A percentile compares a stretch with the other conserved stretches of the same genome.
Conservation (phyloP, 306 rosid genomes). For the Castanopsis chinensis region DNA sequence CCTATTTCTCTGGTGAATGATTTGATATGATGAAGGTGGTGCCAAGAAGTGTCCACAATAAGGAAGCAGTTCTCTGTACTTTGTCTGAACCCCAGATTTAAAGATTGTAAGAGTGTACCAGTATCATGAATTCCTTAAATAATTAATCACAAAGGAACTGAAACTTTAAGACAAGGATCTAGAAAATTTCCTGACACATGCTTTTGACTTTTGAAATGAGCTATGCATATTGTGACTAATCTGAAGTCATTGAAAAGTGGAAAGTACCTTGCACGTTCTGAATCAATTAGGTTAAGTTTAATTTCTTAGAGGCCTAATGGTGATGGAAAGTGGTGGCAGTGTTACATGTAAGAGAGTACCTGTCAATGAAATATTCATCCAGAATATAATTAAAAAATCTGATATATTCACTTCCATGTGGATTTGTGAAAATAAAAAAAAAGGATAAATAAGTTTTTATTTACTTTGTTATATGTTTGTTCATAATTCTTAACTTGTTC, state of each 20-base stretch:
- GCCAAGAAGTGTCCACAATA: not conserved
- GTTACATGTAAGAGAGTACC: not conserved
- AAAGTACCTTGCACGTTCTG: not conserved
- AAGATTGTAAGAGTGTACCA: not conserved
- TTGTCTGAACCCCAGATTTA: not conserved
- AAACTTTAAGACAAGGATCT: not conserved
- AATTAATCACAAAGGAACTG: not conserved
- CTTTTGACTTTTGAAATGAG: not conserved
- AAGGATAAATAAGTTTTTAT: not conserved
- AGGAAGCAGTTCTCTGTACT: not conserved
- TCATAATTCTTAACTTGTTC: conserved; percentile 6
- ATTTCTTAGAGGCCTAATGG: not conserved
- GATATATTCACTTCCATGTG: not conserved
- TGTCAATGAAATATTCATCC: not conserved
- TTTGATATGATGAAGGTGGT: not conserved
- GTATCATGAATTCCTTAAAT: not conserved
- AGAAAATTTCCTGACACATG: not conserved
- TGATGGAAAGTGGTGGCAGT: not conserved
- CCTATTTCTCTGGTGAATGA: not conserved
- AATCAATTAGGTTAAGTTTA: not conserved
- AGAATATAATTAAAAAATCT: not conserved
- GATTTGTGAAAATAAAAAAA: not conserved
- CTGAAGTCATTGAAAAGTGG: not conserved
- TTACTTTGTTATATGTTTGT: conserved; percentile 1
- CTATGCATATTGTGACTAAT: not conserved